Evolutionary conservation across 805 yeast species (phyloP), one percentile per base, ranked within the genome.

Genomic region (Metschnikowia picachoensis): DNA sequence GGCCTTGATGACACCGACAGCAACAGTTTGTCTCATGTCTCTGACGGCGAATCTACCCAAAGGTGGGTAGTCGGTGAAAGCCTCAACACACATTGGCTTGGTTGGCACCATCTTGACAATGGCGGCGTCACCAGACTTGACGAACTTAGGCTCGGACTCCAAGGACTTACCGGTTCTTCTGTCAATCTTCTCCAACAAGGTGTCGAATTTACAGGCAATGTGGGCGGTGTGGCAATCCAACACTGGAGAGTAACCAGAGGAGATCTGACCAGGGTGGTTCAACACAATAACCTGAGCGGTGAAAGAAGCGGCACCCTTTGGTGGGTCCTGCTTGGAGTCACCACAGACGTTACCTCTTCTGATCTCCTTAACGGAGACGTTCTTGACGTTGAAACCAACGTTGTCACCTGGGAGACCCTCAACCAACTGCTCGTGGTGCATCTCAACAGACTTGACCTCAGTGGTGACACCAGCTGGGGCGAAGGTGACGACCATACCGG

Each of bases 21-120:
- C 97, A 68, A 91, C 97, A 66, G 97, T 91, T 80, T 90, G 97
- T 87, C 97, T 87, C 97, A 90, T 90, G 80, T 90, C 97, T 87
- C 97, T 91, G 83, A 90, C 97, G 73, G 74, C 74, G 66, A 68
- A 68, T 65, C 73, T 65, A 62, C 72, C 73, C 60, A 67, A 68
- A 59, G 73, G 73, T 62, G 73, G 73, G 71, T 64, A 68, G 60
- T 67, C 73, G 52, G 70, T 64, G 70, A 66, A 67, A 48, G 72
- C 65, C 64, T 67, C 72, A 64, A 67, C 72, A 65, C 67, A 66
- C 72, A 67, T 66, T 60, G 72, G 72, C 65, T 67, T 67, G 60
- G 72, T 57, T 62, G 72, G 72, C 47, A 66, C 65, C 72, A 67
- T 67, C 66, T 62, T 66, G 61, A 67, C 72, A 47, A 66, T 65